Evolutionary conservation across 441 rosid genomes (phyloP), one percentile per base, ranked within the genome.

Genomic region (Geranium incanum): DNA sequence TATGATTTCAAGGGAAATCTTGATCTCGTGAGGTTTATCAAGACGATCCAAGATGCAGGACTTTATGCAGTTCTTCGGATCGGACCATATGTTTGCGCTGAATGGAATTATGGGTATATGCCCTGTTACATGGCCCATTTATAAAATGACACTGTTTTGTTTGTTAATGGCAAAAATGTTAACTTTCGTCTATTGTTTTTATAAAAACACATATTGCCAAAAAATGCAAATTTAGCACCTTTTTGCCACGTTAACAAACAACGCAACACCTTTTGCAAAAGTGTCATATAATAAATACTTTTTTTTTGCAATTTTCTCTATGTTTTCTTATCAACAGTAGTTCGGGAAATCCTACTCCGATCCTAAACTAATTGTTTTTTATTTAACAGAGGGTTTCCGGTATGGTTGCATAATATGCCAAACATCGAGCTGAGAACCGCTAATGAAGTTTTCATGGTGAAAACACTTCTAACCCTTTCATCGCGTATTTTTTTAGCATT

Each of bases 21-120:
- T 15, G 87, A 87, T 68, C 81, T 87, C 8, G 68, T 85, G 5
- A 76, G 78, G 5, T 87, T 87, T 38, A 66, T 87, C 19, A 83
- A 87, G 77, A 72, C 75, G 2, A 73, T 81, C 39, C 79, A 87
- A 72, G 72, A 77, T 15, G 71, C 79, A 66, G 87, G 87, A 36
- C 41, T 87, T 4, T 77, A 82, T 43, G 82, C 73, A 33, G 80
- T 81, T 71, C 74, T 87, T 36, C 81, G 89, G n/a, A 82, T 87
- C 62, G 86, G 91, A 11, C 91, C 88, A 48, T 87, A 85, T 16
- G 83, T 79, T 8, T 85, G 88, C 16, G 91, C 85, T 0, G 86
- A 85, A 67, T 85, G 88, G 91, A 85, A 79, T 52, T 87, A 83
- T 28, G 87, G 91, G 91, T 85, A 85, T 3, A 8, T 28, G 33